Base-by-base conservation (phyloP, 495 filamentous ascomycete genomes). In the Trichocladium antarcticum region DNA sequence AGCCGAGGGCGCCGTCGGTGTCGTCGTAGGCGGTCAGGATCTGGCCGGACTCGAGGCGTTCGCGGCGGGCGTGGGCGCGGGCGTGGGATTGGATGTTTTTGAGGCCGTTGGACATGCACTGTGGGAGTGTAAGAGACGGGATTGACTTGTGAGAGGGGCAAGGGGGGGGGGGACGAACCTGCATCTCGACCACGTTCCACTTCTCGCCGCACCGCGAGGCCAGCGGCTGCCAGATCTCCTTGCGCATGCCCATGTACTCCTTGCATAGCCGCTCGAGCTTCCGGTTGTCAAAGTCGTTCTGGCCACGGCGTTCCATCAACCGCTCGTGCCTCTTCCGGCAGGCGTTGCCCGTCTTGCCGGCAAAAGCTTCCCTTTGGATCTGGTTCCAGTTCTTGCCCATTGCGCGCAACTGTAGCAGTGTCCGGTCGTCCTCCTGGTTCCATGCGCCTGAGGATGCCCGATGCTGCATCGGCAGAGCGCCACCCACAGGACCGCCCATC, bases 281-380 rank as follows among this genome's bases (percentile, higher is more conserved):
- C 42, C 75, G 60, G 35, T 71, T 74, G 59, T 85, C 81, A 74
- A 82, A 87, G 49, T 82, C 79, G 53, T 83, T 81, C 39, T 73
- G 69, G 35, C 75, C 76, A 46, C 71, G 69, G 50, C 76, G 73
- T 61, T 84, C 82, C 75, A 87, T 79, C 49, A 87, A 65, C 17
- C 84, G 68, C 64, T 87, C 84, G 57, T 87, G 81, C 36, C 84
- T 73, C 61, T 88, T 88, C 14, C 84, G 81, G 66, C 84, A 88
- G 22, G 84, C 83, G 62, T 88, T 88, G 27, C 81, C 73, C 6
- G 83, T 82, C 68, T 87, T 88, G 56, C 63, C 67, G 3, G 81
- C 82, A 59, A 88, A 88, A 60, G 81, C 75, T 40, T 71, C 73
- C 47, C 68, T 69, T 47, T 83, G 78, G 56, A 88, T 87, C 41